Evolutionary conservation across 495 filamentous ascomycete species (phyloP).

Genomic region (Oleoguttula mirabilis): DNA sequence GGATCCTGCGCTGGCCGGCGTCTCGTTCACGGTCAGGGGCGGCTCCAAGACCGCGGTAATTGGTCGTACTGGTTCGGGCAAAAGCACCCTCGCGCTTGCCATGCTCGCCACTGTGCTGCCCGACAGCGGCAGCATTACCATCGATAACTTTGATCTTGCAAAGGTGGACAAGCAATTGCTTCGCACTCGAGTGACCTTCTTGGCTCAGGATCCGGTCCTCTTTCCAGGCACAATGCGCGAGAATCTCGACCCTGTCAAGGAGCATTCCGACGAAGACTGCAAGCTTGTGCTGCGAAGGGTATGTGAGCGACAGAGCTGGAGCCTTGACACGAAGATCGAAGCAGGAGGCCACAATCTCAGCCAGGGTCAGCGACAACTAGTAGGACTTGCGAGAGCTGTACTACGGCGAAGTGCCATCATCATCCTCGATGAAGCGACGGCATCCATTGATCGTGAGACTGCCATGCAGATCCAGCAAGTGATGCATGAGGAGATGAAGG

Average conservation of each 20-base stretch:
- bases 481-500: conserved; percentile 57
- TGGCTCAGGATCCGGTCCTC: conserved; percentile 53
- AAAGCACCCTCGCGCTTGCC: conserved; percentile 54
- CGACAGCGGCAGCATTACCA: conserved; percentile 41
- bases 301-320: conserved; percentile 41
- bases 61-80: conserved; percentile 54
- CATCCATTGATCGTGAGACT: conserved; percentile 67
- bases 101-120: conserved; percentile 47
- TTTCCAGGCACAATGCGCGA: conserved; percentile 49
- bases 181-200: conserved; percentile 47
- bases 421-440: conserved; percentile 74
- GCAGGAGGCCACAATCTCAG: conserved; percentile 47
- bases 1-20: conserved; percentile 50
- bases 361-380: conserved; percentile 51
- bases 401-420: conserved; percentile 47
- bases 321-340: conserved; percentile 42
- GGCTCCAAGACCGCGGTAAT: conserved; percentile 56
- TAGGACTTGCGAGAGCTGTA: conserved; percentile 47
- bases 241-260: conserved; percentile 41
- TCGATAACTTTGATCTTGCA: conserved; percentile 49
- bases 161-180: conserved; percentile 48
- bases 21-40: conserved; percentile 58
- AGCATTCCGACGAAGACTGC: conserved; percentile 39
- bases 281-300: conserved; percentile 39
- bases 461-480: conserved; percentile 67